Evolutionary conservation across 2,329 filamentous ascomycete species (phyloP).

Genomic region (Cercospora zeae-maydis): DNA sequence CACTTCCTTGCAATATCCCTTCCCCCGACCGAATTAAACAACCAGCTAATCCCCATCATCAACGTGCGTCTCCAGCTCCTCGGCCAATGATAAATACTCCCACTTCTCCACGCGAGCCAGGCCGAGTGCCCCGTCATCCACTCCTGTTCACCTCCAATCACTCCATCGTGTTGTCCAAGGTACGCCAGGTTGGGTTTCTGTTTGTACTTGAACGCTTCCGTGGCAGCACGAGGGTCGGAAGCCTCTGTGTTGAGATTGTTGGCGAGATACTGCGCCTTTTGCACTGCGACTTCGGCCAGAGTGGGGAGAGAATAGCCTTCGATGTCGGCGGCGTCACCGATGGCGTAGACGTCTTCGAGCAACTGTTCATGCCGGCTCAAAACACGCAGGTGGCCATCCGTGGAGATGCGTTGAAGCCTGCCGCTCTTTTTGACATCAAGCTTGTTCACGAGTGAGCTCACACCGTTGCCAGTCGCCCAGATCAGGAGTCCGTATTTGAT

Average conservation of each 20-base stretch:
- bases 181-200: slow-evolving; percentile 42
- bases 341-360: slow-evolving; percentile 32
- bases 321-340: slow-evolving; percentile 43
- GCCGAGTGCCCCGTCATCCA: slow-evolving; percentile 42
- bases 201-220: slow-evolving; percentile 31
- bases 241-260: slow-evolving; percentile 28
- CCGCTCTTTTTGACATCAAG: slow-evolving; percentile 37
- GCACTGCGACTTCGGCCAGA: slow-evolving; percentile 39
- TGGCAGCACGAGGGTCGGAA: not conserved
- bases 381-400: slow-evolving; percentile 32
- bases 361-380: slow-evolving; percentile 20
- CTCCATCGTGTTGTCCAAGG: slow-evolving; percentile 42
- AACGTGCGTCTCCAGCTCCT: slow-evolving; percentile 32
- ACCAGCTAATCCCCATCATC: slow-evolving; percentile 35
- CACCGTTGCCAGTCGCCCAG: slow-evolving; percentile 42
- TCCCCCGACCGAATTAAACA: slow-evolving; percentile 30
- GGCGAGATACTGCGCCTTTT: slow-evolving; percentile 40
- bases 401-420: slow-evolving; percentile 37
- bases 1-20: slow-evolving; percentile 34
- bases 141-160: slow-evolving; percentile 40
- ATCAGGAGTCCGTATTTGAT: slow-evolving; percentile 40
- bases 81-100: slow-evolving; percentile 33
- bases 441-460: slow-evolving; percentile 35
- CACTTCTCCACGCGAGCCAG: slow-evolving; percentile 46
- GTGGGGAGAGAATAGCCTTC: slow-evolving; percentile 37